These are phyloP conservation scores for Bryoglossum gracile DNA, from an alignment of 495 filamentous ascomycete genomes.

Conservation along the genomic window DNA sequence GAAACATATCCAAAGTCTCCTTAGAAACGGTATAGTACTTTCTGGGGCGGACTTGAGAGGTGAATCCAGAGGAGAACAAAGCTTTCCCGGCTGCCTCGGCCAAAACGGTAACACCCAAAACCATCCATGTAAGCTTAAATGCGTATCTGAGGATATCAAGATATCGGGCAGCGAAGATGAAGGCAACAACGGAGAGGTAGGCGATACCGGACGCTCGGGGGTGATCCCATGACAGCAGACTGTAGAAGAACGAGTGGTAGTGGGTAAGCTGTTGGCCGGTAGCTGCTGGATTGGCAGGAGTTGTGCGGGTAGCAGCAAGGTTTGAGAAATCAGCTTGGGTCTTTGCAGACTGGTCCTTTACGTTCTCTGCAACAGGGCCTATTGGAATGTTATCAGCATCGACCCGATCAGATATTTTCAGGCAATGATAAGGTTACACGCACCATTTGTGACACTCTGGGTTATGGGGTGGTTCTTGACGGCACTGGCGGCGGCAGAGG, in stretches of 20 bases:
- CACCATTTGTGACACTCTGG: constrained; percentile 29
- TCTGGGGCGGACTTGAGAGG: constrained; percentile 79
- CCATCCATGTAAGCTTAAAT: constrained; percentile 76
- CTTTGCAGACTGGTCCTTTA: constrained; percentile 65
- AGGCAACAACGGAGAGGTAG: constrained; percentile 60
- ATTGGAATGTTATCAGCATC: constrained; percentile 12
- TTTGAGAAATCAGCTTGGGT: constrained; percentile 68
- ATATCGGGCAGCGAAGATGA: constrained; percentile 88
- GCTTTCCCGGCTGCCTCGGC: constrained; percentile 72
- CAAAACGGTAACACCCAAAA: constrained; percentile 56
- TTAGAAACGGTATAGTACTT: constrained; percentile 88
- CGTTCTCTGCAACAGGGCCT: constrained; percentile 73
- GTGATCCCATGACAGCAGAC: constrained; percentile 64
- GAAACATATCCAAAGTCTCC: constrained; percentile 68
- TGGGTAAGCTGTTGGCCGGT: constrained; percentile 87
- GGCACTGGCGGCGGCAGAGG: constrained; percentile 27
- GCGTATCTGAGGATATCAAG: constrained; percentile 79
- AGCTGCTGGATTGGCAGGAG: constrained; percentile 59
- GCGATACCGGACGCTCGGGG: constrained; percentile 77
- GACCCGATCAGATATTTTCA: background rate
- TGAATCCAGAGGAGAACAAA: constrained; percentile 68
- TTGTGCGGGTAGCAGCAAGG: constrained; percentile 61
- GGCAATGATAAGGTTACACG: constrained; percentile 11
- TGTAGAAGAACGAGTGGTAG: constrained; percentile 94
- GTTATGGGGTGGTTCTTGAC: constrained; percentile 32